Conservation (phyloP, 164 flowering plant species). For the Platanus orientalis region DNA sequence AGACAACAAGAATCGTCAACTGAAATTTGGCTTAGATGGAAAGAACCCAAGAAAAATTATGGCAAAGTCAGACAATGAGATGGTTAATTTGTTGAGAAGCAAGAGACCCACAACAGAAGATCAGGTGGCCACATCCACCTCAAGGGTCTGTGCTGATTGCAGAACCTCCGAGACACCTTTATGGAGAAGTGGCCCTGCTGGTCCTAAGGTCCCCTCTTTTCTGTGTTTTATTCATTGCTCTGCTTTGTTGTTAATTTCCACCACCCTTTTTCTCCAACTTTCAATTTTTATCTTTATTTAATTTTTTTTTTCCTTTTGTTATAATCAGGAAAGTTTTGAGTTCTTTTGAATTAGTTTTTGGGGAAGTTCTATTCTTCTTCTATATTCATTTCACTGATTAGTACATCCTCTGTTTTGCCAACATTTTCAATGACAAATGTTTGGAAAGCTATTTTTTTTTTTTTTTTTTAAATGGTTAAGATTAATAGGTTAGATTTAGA, state of each 20-base stretch:
- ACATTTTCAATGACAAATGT: too few relatives aligned
- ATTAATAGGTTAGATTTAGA: too few relatives aligned
- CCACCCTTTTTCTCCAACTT: background rate
- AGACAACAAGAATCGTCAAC: background rate
- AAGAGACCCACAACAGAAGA: conserved; percentile 1
- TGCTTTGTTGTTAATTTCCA: background rate
- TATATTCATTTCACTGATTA: too few relatives aligned
- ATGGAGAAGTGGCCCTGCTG: conserved; percentile 24
- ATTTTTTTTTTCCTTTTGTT: background rate
- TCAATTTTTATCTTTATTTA: background rate
- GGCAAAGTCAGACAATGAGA: background rate
- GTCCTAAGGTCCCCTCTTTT: conserved; percentile 12
- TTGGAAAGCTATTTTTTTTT: too few relatives aligned
- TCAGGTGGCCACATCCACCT: background rate
- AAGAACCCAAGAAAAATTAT: conserved; percentile 3
- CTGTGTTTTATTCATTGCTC: background rate
- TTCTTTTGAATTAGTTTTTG: too few relatives aligned
- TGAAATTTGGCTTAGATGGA: background rate
- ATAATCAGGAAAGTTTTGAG: too few relatives aligned
- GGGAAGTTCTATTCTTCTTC: too few relatives aligned
- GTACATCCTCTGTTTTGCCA: too few relatives aligned
- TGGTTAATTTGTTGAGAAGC: conserved; percentile 5
- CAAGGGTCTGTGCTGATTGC: conserved; percentile 19
- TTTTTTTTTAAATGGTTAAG: too few relatives aligned
- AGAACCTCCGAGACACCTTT: conserved; percentile 17